Base-by-base conservation (phyloP, 306 rosid species). In the Oemleria cerasiformis region DNA sequence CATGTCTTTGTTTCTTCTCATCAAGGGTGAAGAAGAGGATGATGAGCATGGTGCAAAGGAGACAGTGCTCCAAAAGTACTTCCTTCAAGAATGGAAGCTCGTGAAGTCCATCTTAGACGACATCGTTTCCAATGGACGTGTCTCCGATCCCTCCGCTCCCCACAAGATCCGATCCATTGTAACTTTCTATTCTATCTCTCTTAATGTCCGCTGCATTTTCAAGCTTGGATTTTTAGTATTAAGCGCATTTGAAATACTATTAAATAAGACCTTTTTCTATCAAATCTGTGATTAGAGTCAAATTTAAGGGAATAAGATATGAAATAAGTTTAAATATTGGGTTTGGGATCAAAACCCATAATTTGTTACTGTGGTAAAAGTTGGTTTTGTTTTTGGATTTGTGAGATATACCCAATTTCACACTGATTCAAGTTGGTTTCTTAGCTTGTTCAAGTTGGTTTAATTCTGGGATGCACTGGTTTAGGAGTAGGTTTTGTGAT, bases 121-220 rank as follows among this genome's bases (percentile, higher is more conserved):
- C 85, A 94, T 85, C 78, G 91, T 91, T 82, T 84, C 91, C 5
- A 73, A 85, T 61, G 74, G 80, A 44, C 80, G 83, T 40, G 97
- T 94, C 81, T 77, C 92, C 60, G 83, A 81, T 51, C 77, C 82
- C 76, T 74, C 92, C 7, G 73, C 88, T n/a, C 86, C 86, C 20
- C 86, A 78, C 79, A 85, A 85, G 78, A 82, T 94, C 86, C 92
- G 96, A 89, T 89, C 96, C 88, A 94, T 94, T 63, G 99, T 94
- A 90, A 73, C 68, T 6, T 44, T 50, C 16, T 25, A 34, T 50
- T 73, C 62, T 17, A 9, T 62, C 11, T 25, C 50, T 23, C 16
- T 51, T 44, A 12, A 4, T 39, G 12, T 61, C n/a, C 20, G 19
- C 44, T 48, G 21, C 64, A 43, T 64, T 75, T 75, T 17, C 60